phyloP scores from a whole-genome alignment of 1,284 basidiomycete species.

The Ganoderma sp. region DNA sequence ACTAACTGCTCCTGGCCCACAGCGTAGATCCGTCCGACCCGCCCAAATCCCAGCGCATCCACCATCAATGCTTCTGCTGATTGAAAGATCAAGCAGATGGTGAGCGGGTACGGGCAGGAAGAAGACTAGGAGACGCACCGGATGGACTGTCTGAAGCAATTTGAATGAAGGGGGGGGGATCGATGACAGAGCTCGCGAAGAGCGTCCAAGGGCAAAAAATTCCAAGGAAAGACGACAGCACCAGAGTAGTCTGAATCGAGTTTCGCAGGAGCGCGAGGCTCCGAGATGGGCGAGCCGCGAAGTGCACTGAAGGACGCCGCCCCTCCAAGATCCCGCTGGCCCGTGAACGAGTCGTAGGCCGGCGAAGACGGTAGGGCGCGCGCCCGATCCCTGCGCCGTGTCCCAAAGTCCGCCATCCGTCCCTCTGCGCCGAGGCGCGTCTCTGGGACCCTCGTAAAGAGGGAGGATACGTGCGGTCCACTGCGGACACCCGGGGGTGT shows the following conservation, averaged over 20 bases:
- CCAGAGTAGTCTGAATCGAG: conserved; percentile 66
- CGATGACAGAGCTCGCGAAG: conserved; percentile 35
- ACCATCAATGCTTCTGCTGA: not conserved
- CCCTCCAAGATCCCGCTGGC: conserved; percentile 16
- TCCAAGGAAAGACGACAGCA: conserved; percentile 43
- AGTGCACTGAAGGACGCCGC: conserved; percentile 55
- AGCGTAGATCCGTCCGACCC: not conserved
- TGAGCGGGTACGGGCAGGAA: not conserved
- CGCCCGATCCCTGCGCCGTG: conserved; percentile 43
- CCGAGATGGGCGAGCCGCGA: conserved; percentile 48
- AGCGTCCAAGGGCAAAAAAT: conserved; percentile 38
- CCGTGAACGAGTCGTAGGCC: conserved; percentile 24
- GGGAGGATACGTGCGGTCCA: conserved; percentile 4
- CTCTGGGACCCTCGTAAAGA: conserved; percentile 39
- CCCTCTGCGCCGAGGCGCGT: conserved; percentile 33
- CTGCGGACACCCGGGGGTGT: conserved; percentile 1
- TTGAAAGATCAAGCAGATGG: not conserved
- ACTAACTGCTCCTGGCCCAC: not conserved
- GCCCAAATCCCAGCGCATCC: not conserved
- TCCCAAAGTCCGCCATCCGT: conserved; percentile 40
- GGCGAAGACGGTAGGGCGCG: conserved; percentile 24
- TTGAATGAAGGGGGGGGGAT: not conserved
- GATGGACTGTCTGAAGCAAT: not conserved
- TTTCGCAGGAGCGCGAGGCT: conserved; percentile 43
- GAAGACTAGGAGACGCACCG: not conserved